Evolutionary conservation across 2,329 filamentous ascomycete species (phyloP).

Genomic region (Tolypocladium amazonense): DNA sequence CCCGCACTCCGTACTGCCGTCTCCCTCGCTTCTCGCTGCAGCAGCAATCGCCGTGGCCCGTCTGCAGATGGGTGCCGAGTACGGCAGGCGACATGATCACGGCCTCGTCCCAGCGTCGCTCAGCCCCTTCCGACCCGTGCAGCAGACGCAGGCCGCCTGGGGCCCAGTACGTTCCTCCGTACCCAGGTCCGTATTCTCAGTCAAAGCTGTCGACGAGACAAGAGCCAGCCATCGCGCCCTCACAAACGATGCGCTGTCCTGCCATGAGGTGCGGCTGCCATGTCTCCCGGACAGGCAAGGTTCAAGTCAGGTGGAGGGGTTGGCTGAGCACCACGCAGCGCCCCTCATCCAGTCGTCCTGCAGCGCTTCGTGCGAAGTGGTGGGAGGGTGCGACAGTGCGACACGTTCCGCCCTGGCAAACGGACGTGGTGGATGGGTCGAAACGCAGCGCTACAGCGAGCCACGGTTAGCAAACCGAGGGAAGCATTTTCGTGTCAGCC

Average conservation of each 20-base stretch:
- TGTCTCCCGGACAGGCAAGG: not conserved
- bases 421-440: not conserved
- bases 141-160: not conserved
- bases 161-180: not conserved
- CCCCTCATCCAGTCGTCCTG: not conserved
- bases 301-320: not conserved
- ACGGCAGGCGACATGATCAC: not conserved
- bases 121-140: not conserved
- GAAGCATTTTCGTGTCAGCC: not conserved
- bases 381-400: slow-evolving; percentile 1
- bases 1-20: not conserved
- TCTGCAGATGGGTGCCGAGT: not conserved
- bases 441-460: not conserved
- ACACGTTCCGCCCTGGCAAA: not conserved
- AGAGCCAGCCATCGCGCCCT: not conserved
- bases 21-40: not conserved
- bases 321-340: not conserved
- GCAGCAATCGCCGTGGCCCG: not conserved
- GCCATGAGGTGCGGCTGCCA: not conserved
- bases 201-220: not conserved
- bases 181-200: not conserved
- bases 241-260: not conserved
- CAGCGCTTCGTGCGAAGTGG: not conserved
- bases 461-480: not conserved
- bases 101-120: not conserved